Evolutionary conservation across 495 filamentous ascomycete species (phyloP), one percentile per base, ranked within the genome.

Genomic region (Bryoglossum gracile): DNA sequence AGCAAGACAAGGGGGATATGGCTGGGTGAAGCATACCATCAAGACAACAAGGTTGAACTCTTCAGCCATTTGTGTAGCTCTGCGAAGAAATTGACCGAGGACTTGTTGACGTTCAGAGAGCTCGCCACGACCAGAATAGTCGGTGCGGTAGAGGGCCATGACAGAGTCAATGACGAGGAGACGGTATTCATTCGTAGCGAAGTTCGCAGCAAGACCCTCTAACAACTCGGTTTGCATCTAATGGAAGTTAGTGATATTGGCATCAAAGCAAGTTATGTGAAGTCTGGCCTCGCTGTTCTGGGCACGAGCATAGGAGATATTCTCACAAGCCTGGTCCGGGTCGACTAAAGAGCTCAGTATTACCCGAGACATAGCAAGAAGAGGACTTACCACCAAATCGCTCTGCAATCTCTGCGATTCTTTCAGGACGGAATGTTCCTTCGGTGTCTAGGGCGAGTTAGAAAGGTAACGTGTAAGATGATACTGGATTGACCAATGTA

Each of bases 21-120:
- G 35, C 19, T 9, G 23, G 16, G 17, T 24, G 17, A 28, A 10
- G 8, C 62, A 46, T 60, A 84, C 81, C 78, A 88, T 81, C 41
- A 89, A 65, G 19, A 89, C 83, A 43, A 76, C 81, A 49, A 89
- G 68, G 54, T 89, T 89, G 66, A 89, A 89, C 58, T 88, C 85
- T 67, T 88, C 84, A 39, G 84, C 81, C 74, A 87, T 83, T 61
- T 86, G 82, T 11, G 81, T 76, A 11, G 87, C 63, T 58, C 78
- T 81, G 50, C 76, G 76, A 40, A 89, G 58, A 63, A 87, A 87
- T 55, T 82, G 75, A 57, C 80, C 81, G 13, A 89, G 68, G 53
- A 84, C 87, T 68, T 85, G 81, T 65, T 89, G 85, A 4, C 85
- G 74, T 55, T 89, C 85, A 11, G 81, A 79, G 46, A 89, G 72